Evolutionary conservation across 345 rosid species (phyloP).

Genomic region (Ceriops decandra): DNA sequence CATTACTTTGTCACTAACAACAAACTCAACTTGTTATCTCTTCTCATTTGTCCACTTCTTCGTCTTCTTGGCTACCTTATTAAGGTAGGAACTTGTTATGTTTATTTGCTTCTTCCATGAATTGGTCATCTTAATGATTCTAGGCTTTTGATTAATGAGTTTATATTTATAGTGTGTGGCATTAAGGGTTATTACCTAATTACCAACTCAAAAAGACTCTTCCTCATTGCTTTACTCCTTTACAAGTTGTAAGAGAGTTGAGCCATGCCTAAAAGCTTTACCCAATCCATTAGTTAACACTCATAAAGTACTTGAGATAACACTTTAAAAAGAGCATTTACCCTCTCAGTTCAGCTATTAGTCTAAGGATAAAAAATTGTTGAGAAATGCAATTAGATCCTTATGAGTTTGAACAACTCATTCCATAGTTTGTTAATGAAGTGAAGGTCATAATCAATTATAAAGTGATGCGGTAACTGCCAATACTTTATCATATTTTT

Average conservation of each 20-base stretch:
- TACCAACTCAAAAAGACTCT: not conserved
- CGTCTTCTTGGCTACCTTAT: too few relatives aligned
- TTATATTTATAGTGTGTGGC: fast-evolving
- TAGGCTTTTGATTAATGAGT: not conserved
- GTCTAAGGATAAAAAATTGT: not conserved
- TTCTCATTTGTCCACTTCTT: too few relatives aligned
- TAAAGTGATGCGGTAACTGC: fast-evolving
- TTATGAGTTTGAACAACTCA: not conserved
- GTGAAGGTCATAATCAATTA: not conserved
- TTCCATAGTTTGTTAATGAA: not conserved
- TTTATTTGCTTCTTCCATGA: too few relatives aligned
- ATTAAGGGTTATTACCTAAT: not conserved
- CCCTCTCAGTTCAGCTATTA: not conserved
- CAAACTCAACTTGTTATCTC: too few relatives aligned
- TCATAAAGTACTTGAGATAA: conserved; percentile 1
- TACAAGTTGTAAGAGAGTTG: conserved; percentile 15
- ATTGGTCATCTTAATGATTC: not conserved
- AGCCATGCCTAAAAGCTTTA: not conserved
- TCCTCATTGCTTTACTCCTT: fast-evolving
- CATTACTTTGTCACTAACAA: too few relatives aligned
- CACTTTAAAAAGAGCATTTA: not conserved
- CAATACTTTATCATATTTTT: not conserved
- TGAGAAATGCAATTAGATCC: not conserved
- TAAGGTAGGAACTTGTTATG: too few relatives aligned
- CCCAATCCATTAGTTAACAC: not conserved